A percentile compares a stretch with the other conserved stretches of the same genome.
These are phyloP conservation scores for Cercospora janseana DNA, from an alignment of 2,329 filamentous ascomycete species.

Conservation along the genomic window DNA sequence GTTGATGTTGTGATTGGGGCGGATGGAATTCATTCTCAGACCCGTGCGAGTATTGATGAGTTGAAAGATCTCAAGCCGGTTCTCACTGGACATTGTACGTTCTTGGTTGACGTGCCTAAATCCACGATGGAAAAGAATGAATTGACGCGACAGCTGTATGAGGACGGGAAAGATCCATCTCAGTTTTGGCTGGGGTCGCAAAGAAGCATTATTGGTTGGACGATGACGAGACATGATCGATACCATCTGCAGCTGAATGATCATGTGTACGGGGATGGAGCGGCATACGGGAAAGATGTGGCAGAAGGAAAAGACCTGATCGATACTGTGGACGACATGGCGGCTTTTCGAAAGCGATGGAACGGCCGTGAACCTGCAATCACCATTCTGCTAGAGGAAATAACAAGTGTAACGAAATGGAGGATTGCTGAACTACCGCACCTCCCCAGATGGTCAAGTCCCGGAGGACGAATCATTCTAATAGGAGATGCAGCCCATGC, in stretches of 20 bases:
- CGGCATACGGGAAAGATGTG: conserved; percentile 3
- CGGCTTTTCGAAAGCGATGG: conserved; percentile 11
- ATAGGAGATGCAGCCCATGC: conserved; percentile 17
- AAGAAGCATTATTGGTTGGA: conserved; percentile 16
- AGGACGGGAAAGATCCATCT: conserved; percentile 6
- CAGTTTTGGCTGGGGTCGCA: conserved; percentile 15
- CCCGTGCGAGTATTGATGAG: background rate
- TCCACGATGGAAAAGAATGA: conserved; percentile 10
- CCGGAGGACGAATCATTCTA: conserved; percentile 7
- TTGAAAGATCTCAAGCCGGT: conserved; percentile 1
- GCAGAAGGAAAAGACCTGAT: background rate
- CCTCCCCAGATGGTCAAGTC: conserved; percentile 14
- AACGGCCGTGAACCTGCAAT: conserved; percentile 14
- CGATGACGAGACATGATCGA: conserved; percentile 11
- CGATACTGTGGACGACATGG: background rate
- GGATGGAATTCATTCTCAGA: conserved; percentile 15
- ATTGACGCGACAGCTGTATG: conserved; percentile 2
- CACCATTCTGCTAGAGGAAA: conserved; percentile 4
- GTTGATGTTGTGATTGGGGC: conserved; percentile 14
- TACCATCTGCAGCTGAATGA: conserved; percentile 19
- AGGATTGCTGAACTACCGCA: conserved; percentile 16
- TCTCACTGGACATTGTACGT: conserved; percentile 15
- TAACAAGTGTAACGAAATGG: conserved; percentile 1
- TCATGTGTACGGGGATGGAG: conserved; percentile 5
- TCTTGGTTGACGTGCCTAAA: conserved; percentile 10